Evolutionary conservation across 345 rosid genomes (phyloP), one percentile per base, ranked within the genome.

Genomic region (Lepidium africanum): DNA sequence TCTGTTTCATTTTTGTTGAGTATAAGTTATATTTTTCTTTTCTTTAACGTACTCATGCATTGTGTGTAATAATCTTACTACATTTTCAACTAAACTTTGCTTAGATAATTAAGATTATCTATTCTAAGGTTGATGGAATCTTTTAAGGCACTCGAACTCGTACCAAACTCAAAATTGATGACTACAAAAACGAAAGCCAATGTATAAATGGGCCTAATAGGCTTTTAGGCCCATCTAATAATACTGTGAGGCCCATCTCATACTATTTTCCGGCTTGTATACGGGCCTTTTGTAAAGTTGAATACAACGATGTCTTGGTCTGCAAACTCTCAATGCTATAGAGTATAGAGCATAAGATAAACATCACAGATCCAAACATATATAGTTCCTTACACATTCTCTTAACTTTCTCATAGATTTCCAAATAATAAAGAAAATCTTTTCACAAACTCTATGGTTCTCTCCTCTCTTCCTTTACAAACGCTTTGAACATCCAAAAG

Each of bases 381-480:
- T 27, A 2, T 27, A 27, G 32, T 27, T 27, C 4, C 32, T 27
- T 1, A 27, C 45, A 38, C 37, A 65, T 40, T 51, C 40, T 39
- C 23, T 39, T 21, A 65, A 40, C 27, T 38, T 52, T n/a, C 17
- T 45, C 59, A 57, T 32, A 62, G 46, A 55, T 63, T 54, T 57
- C 17, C 76, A 39, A 40, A 72, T 56, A 7, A 48, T 47, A 69
- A 35, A 69, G 50, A 73, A 64, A 47, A 32, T 40, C 23, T 65
- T 49, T n/a, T 73, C 16, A 58, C 30, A 58, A 65, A 57, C 60
- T 56, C 39, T 58, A 73, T 65, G 67, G 59, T 58, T 57, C 13
- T 47, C 55, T 58, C 64, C 13, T 56, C 55, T 59, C 77, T 72
- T 72, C 37, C 71, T 74, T 67, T 60, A 74, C 68, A 74, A 58